Evolutionary conservation across 768 basidiomycete species (phyloP), one percentile per base, ranked within the genome.

Genomic region (Myochromella boudieri): DNA sequence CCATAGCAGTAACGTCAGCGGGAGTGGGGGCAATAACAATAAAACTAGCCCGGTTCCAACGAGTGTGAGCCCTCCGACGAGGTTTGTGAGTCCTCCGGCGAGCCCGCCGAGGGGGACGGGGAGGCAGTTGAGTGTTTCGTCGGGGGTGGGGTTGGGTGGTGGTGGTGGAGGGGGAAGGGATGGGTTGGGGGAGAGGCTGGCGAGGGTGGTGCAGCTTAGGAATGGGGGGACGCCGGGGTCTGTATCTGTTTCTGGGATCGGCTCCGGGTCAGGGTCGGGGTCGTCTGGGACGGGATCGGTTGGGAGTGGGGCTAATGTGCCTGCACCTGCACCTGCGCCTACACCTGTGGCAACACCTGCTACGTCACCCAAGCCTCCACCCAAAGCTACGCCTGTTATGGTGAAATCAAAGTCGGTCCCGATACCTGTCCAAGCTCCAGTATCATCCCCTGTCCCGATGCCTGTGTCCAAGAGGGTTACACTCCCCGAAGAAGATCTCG

Each of bases 401-500:
- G 11, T 17, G 34, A 2, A 11, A 1, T 3, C 28, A 24, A 43
- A 26, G 14, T 25, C 41, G n/a, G 27, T 18, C 1, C 46, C 21
- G 1, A 24, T 27, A 5, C 26, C 26, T 3, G 34, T 18, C 26
- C 17, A 26, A 11, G n/a, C 27, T 6, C 25, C 26, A 24, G n/a
- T 26, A 4, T 29, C 37, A n/a, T 21, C 31, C 6, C 26, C 26
- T 3, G 34, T 18, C 26, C 17, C 32, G 12, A 20, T 17, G 11
- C 25, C 26, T 32, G n/a, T 26, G 5, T 29, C 37, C 11, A 46
- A 9, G 21, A 59, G 60, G 24, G 59, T 57, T 25, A 68, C 66
- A 37, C 65, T 68, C 4, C 66, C 68, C 11, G 74, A 74, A 37
- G 65, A 69, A 15, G 75, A 73, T 50, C 60, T 78, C 3, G 69